Evolutionary conservation across 2,329 filamentous ascomycete species (phyloP).

Genomic region (Diaporthe vexans): DNA sequence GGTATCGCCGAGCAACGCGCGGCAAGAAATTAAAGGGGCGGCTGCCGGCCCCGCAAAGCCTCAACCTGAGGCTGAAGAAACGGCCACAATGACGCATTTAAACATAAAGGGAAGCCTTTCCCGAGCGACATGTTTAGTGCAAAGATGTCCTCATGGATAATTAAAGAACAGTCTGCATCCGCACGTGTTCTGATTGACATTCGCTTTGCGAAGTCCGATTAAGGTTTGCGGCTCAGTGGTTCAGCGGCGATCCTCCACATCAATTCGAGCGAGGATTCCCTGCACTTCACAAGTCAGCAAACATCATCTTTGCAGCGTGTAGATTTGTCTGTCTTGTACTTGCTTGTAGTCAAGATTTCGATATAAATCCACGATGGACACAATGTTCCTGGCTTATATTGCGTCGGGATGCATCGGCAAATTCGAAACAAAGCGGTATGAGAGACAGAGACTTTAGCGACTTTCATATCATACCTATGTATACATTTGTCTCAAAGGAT

Average conservation of each 20-base stretch:
- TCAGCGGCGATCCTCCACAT: conserved; percentile 6
- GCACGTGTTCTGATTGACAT: not conserved
- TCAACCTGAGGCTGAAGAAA: not conserved
- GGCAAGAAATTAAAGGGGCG: conserved; percentile 28
- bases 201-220: not conserved
- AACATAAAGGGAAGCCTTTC: conserved; percentile 11
- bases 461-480: too few species aligned
- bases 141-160: not conserved
- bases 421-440: too few species aligned
- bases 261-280: not conserved
- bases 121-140: not conserved
- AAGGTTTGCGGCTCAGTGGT: conserved; percentile 22
- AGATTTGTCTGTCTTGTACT: not conserved
- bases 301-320: not conserved
- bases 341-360: too few species aligned
- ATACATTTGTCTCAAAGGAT: too few species aligned
- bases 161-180: not conserved
- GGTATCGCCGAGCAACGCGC: conserved; percentile 19
- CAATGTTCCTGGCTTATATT: too few species aligned
- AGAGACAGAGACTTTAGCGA: too few species aligned
- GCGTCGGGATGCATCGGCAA: too few species aligned
- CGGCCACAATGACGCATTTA: conserved; percentile 12
- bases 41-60: conserved; percentile 17
- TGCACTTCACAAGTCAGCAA: not conserved
- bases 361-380: too few species aligned